Evolutionary conservation across 2,329 filamentous ascomycete species (phyloP).

Genomic region (Diaporthe sp.): DNA sequence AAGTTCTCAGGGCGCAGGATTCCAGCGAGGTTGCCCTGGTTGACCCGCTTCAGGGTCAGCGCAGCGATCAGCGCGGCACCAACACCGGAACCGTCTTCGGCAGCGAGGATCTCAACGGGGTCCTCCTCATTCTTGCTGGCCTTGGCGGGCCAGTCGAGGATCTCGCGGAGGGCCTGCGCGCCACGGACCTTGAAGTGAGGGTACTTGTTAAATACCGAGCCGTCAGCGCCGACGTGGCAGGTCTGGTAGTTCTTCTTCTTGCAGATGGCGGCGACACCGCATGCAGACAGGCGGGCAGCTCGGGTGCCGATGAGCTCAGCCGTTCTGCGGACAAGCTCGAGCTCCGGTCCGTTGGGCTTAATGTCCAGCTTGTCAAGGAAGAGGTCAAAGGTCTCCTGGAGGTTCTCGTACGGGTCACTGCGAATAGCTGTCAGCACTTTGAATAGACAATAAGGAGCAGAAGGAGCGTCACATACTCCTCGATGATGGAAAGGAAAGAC

Average conservation of each 20-base stretch:
- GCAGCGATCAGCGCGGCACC: constrained; percentile 94
- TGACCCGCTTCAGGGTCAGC: constrained; percentile 73
- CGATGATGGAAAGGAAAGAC: constrained; percentile 92
- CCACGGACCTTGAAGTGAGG: constrained; percentile 96
- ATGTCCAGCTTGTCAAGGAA: constrained; percentile 84
- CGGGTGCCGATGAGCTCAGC: constrained; percentile 96
- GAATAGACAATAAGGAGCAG: neutral
- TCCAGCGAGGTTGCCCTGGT: constrained; percentile 72
- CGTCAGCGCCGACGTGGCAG: constrained; percentile 96
- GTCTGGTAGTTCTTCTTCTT: constrained; percentile 92
- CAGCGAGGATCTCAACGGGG: constrained; percentile 86
- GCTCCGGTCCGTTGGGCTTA: constrained; percentile 78
- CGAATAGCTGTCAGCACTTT: constrained; percentile 38
- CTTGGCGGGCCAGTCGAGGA: constrained; percentile 91
- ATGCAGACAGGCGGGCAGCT: constrained; percentile 91
- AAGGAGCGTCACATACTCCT: constrained; percentile 73
- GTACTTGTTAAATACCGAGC: constrained; percentile 99
- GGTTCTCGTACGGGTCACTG: constrained; percentile 94
- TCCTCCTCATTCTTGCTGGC: constrained; percentile 79
- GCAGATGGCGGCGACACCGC: constrained; percentile 95
- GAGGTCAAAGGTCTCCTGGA: constrained; percentile 87
- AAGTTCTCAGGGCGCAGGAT: constrained; percentile 76
- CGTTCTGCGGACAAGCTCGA: constrained; percentile 88
- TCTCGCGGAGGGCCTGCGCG: constrained; percentile 90
- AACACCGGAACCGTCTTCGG: constrained; percentile 97